Conservation (phyloP, 805 yeast genomes). For the Candida qinlingensis region DNA sequence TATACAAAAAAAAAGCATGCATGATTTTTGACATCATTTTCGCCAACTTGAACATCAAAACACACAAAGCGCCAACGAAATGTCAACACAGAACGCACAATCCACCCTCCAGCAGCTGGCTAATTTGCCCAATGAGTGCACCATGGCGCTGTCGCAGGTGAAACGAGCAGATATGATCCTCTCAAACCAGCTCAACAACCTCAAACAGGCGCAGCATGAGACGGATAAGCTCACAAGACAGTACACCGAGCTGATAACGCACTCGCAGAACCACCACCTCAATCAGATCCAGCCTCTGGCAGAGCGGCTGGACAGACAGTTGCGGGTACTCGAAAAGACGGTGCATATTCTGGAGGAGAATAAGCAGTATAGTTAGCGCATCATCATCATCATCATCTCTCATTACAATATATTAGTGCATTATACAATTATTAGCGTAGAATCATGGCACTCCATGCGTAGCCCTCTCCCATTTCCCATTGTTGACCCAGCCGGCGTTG, state of each 20-base stretch:
- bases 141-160: slow-evolving; percentile 14
- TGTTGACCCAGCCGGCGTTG: slow-evolving; percentile 80
- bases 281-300: slow-evolving; percentile 48
- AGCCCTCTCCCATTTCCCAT: slow-evolving; percentile 65
- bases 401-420: not conserved
- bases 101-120: not conserved
- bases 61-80: not conserved
- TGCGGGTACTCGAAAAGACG: slow-evolving; percentile 65
- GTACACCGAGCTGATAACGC: slow-evolving; percentile 7
- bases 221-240: slow-evolving; percentile 6
- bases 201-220: slow-evolving; percentile 9
- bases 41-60: not conserved
- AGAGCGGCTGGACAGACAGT: slow-evolving; percentile 65
- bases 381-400: not conserved
- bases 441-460: slow-evolving; percentile 30
- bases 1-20: too few species aligned
- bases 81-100: not conserved
- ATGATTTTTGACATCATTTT: not conserved
- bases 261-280: not conserved
- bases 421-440: not conserved
- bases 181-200: slow-evolving; percentile 16
- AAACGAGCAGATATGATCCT: slow-evolving; percentile 19
- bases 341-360: slow-evolving; percentile 31
- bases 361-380: slow-evolving; percentile 5
- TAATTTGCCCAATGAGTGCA: slow-evolving; percentile 5